Evolutionary conservation across 495 filamentous ascomycete genomes (phyloP), one percentile per base, ranked within the genome.

Genomic region (Hyaloscypha finlandica): DNA sequence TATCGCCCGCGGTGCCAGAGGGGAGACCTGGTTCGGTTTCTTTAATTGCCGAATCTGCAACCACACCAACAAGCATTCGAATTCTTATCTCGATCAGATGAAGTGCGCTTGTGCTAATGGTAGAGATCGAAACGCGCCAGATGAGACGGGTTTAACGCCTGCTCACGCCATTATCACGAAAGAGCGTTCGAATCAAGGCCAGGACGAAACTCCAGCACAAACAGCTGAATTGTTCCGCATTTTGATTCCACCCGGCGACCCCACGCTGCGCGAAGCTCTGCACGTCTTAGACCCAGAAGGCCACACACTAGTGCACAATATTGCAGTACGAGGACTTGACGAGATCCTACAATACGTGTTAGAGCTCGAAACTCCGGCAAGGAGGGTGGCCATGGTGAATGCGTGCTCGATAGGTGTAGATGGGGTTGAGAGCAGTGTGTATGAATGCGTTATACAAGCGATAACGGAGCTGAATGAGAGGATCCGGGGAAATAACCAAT

Each of bases 11-110:
- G 67, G 67, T 22, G 67, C 61, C 33, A 59, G 67, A 54, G 67
- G 67, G 8, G 60, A 51, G 5, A 42, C 53, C 3, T 59, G 64
- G 29, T 22, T 59, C n/a, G 54, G 35, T 3, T 68, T 54, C 22
- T 68, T 57, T 35, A 29, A 68, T 25, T 68, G 67, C 45, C 60
- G 52, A 8, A 68, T 68, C 14, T 68, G 67, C 55, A 45, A 63
- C 42, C 61, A 65, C 12, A 60, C 39, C 30, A 65, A 68, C 55
- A 35, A 51, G 8, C 67, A 68, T 25, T 53, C 56, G 2, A 64
- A 68, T 54, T 64, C 67, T 1, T 64, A 68, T 35, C 35, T 68
- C 16, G 67, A 58, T 25, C 67, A 68, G 32, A 58, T 68, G 61
- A 31, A 59, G 14, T 68, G 67, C 39, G 67, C 67, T 29, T 68